Evolutionary conservation across 345 rosid genomes (phyloP), one percentile per base, ranked within the genome.

Genomic region (Salix brachista): DNA sequence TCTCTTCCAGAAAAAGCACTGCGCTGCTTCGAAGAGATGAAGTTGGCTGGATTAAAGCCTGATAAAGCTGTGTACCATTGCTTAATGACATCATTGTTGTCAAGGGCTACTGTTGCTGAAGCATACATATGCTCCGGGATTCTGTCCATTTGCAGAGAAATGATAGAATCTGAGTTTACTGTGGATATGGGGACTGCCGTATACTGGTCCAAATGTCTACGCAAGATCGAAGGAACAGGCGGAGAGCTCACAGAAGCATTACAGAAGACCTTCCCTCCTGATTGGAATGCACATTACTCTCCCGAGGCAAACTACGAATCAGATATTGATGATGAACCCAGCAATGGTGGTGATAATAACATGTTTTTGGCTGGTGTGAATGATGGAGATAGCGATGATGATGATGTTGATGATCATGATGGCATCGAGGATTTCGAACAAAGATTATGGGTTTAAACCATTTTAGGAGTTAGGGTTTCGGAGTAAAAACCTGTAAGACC

Each of bases 161-260:
- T 95, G 96, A 84, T 89, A 61, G 96, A 82, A 69, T 87, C 90
- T 56, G 93, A 81, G 25, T 80, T 95, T 81, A 86, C 87, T 1
- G 93, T 95, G 17, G 99, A 95, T 77, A 93, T 95, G 99, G 94
- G 92, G 73, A 95, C 98, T 7, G 98, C 98, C 4, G 96, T 93
- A 71, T 90, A 91, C 82, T 95, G 99, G 99, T 90, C 98, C 17
- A 91, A 77, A 81, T 88, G 91, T 80, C 67, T 95, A 73, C 84
- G 93, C 39, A 91, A 91, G 88, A 93, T 95, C 21, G 99, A 95
- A 88, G 86, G 86, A 84, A 87, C 88, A 1, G 94, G 99, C 37
- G 99, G 99, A 50, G 92, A 91, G 80, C 93, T 95, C 48, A 95
- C 99, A 0, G 91, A 95, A 86, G 88, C 89, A 2, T 79, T 95